phyloP scores from a whole-genome alignment of 495 filamentous ascomycete species.

The Delitschia confertaspora region DNA sequence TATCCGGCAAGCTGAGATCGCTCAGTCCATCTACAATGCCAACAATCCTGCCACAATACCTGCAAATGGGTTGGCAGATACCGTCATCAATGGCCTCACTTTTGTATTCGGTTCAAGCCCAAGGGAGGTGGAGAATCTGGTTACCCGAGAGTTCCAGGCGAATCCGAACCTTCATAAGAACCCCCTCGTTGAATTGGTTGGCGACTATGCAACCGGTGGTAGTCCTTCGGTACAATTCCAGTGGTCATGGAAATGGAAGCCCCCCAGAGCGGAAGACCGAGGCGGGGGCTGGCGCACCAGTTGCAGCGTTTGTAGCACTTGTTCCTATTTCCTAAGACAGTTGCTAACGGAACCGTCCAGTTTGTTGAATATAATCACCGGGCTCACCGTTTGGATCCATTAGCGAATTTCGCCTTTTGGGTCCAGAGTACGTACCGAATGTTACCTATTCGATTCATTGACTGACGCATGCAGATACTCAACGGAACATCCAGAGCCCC shows the following conservation, averaged over 20 bases:
- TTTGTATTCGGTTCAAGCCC: slow-evolving; percentile 80
- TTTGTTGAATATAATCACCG: slow-evolving; percentile 95
- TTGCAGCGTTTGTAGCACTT: slow-evolving; percentile 57
- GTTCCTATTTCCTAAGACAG: neutral
- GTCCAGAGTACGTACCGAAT: slow-evolving; percentile 57
- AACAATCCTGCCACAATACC: slow-evolving; percentile 43
- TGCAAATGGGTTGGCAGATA: slow-evolving; percentile 48
- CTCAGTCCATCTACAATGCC: slow-evolving; percentile 36
- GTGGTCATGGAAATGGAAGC: slow-evolving; percentile 95
- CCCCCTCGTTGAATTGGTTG: slow-evolving; percentile 84
- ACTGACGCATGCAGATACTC: slow-evolving; percentile 27
- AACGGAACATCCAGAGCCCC: slow-evolving; percentile 30
- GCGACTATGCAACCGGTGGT: slow-evolving; percentile 75
- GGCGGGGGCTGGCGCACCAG: slow-evolving; percentile 90
- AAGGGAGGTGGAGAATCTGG: slow-evolving; percentile 83
- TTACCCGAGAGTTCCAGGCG: slow-evolving; percentile 90
- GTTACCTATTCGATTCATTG: neutral
- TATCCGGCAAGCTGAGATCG: slow-evolving; percentile 56
- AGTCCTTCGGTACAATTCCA: slow-evolving; percentile 79
- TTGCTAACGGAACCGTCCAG: slow-evolving; percentile 33
- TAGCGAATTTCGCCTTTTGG: slow-evolving; percentile 91
- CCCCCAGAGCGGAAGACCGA: slow-evolving; percentile 79
- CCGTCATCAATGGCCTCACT: slow-evolving; percentile 77
- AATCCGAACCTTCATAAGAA: slow-evolving; percentile 98
- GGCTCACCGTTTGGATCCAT: slow-evolving; percentile 76